A percentile compares a stretch with the other conserved stretches of the same genome.
Conservation (phyloP, 768 basidiomycete species). For the Rhodosporidiobolus sp. region DNA sequence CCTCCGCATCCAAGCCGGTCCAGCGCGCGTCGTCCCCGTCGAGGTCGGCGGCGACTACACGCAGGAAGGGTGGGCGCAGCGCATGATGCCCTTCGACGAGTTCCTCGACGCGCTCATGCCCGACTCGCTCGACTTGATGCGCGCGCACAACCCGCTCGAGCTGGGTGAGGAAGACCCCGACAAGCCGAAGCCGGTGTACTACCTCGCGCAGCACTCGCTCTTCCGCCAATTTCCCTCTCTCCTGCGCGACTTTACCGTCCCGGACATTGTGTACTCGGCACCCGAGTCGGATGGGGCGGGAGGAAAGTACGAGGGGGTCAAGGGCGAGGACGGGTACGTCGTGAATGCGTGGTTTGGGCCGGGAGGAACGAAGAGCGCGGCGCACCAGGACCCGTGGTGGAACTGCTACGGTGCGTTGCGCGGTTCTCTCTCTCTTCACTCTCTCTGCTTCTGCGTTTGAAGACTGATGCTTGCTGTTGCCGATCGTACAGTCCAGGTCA, state of each 20-base stretch:
- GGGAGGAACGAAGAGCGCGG: conserved; percentile 72
- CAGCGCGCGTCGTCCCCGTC: conserved; percentile 80
- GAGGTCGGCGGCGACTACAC: conserved; percentile 86
- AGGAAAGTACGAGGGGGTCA: conserved; percentile 62
- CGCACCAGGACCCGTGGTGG: conserved; percentile 91
- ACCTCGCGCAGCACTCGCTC: conserved; percentile 89
- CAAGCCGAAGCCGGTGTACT: conserved; percentile 49
- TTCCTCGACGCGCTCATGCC: conserved; percentile 60
- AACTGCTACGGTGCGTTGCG: conserved; percentile 73
- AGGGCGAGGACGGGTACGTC: conserved; percentile 63
- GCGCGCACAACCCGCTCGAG: no score
- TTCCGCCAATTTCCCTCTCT: conserved; percentile 78
- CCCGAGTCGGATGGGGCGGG: conserved; percentile 50
- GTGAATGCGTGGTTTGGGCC: conserved; percentile 83
- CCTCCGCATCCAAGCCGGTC: conserved; percentile 67
- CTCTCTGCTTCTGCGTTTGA: background rate
- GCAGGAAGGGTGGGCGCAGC: conserved; percentile 72
- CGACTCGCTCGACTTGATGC: background rate
- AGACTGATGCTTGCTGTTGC: background rate
- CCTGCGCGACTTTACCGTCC: conserved; percentile 69
- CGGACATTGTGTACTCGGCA: conserved; percentile 80
- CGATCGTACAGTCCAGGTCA: conserved; percentile 68
- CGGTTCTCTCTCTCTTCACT: background rate
- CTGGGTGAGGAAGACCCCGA: conserved; percentile 5
- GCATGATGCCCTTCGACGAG: conserved; percentile 69